Conservation (phyloP, 177 flowering plant species). For the Tripterygium wilfordii region DNA sequence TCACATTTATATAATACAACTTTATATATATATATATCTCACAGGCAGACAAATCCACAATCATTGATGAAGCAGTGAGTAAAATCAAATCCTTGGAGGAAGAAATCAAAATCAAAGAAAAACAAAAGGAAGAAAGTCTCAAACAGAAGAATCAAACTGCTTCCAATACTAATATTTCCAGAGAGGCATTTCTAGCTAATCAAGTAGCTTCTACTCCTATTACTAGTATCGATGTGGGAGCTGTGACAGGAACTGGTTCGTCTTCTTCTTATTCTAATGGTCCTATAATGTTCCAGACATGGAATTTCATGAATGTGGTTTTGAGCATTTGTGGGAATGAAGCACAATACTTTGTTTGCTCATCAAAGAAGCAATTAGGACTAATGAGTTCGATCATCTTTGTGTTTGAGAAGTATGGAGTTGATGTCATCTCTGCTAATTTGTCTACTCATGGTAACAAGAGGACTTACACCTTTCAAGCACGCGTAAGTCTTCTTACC, state of each 20-base stretch:
- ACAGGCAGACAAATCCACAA: conserved; percentile 81
- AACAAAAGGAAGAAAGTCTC: conserved; percentile 50
- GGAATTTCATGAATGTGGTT: conserved; percentile 63
- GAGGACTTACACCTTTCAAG: conserved; percentile 66
- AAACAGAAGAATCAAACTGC: too few relatives aligned
- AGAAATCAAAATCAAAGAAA: conserved; percentile 48
- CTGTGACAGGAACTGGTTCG: not conserved
- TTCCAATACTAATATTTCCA: too few relatives aligned
- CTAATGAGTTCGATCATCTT: conserved; percentile 36
- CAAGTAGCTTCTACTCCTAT: conserved; percentile 30
- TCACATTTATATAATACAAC: too few relatives aligned
- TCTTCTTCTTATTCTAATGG: conserved; percentile 4
- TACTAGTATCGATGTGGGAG: not conserved
- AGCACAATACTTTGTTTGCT: conserved; percentile 70
- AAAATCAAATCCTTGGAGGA: conserved; percentile 57
- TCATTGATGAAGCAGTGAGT: conserved; percentile 82
- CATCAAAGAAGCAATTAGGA: conserved; percentile 49
- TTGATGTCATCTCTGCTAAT: conserved; percentile 59
- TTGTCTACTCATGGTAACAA: conserved; percentile 39
- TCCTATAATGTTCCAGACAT: conserved; percentile 50
- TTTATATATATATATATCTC: too few relatives aligned
- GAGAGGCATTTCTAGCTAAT: conserved; percentile 65
- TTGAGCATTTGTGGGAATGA: conserved; percentile 53
- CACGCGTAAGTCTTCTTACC: conserved; percentile 42
- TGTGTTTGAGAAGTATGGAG: conserved; percentile 59